Percentiles rank a stretch among this genome's conserved stretches.
Evolutionary conservation across 257 asterid species (phyloP).

Genomic region (Vinca minor): DNA sequence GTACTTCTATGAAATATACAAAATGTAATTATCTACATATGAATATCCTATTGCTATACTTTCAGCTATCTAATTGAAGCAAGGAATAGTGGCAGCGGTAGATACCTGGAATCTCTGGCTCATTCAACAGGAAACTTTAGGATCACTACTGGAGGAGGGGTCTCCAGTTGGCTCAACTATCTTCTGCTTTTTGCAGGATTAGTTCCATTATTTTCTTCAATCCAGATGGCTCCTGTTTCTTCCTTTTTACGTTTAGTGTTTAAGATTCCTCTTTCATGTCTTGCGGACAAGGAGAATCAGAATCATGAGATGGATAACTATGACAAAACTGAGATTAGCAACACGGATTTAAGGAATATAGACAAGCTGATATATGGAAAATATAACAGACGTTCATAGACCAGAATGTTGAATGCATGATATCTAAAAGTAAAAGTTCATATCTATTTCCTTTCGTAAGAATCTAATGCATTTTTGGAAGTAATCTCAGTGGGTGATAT

Average conservation of each 20-base stretch:
- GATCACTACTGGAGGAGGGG: conserved; percentile 7
- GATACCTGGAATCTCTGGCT: conserved; percentile 51
- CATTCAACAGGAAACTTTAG: too few relatives aligned
- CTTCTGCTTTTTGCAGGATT: conserved; percentile 32
- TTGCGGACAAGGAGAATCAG: conserved; percentile 13
- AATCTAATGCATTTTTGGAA: neutral
- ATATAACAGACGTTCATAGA: neutral
- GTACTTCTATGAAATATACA: neutral
- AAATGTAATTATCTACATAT: neutral
- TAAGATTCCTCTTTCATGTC: conserved; percentile 58
- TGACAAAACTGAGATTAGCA: too few relatives aligned
- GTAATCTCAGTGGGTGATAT: neutral
- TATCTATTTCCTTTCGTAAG: neutral
- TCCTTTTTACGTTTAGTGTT: conserved; percentile 38
- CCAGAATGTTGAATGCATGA: neutral
- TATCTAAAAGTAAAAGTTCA: neutral
- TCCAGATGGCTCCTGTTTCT: conserved; percentile 11
- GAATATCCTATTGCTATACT: neutral
- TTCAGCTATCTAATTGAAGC: neutral
- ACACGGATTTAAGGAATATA: neutral
- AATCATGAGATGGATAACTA: too few relatives aligned
- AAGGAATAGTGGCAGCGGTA: too few relatives aligned
- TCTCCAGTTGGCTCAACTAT: conserved; percentile 11
- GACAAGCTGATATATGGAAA: neutral
- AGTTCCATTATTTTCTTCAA: conserved; percentile 13